Conservation (phyloP, 2,329 filamentous ascomycete species). For the Talaromyces sp. region DNA sequence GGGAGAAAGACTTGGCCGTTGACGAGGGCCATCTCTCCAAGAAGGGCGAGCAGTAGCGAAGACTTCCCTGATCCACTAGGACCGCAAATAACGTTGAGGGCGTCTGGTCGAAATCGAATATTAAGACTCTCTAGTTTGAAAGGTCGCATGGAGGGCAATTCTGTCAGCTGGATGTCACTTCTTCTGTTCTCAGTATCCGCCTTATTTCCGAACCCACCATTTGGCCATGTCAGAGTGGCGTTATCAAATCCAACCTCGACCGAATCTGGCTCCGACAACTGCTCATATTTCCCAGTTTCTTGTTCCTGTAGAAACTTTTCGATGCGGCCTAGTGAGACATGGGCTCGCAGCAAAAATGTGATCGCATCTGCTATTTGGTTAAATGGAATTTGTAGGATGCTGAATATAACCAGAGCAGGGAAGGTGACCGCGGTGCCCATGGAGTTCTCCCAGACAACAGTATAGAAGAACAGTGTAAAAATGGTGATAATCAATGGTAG, state of each 20-base stretch:
- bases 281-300: background rate
- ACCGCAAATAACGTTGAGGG: slow-evolving; percentile 1
- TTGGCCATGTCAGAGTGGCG: slow-evolving; percentile 3
- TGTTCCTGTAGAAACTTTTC: background rate
- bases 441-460: background rate
- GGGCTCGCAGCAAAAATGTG: background rate
- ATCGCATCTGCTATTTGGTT: background rate
- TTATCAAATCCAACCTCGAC: background rate
- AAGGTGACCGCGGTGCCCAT: background rate
- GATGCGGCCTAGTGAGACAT: slow-evolving; percentile 2
- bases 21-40: slow-evolving; percentile 3
- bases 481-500: slow-evolving; percentile 1
- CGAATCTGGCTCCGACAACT: background rate
- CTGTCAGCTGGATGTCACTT: background rate
- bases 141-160: background rate
- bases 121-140: background rate
- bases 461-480: background rate
- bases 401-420: slow-evolving; percentile 1
- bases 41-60: slow-evolving; percentile 1
- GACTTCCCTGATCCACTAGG: slow-evolving; percentile 5
- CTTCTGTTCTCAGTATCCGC: background rate
- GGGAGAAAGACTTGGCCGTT: background rate
- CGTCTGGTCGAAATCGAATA: background rate
- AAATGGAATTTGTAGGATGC: background rate
- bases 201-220: no score